Percentiles rank a stretch among this genome's conserved stretches.
These are phyloP conservation scores for Chromosphaera perkinsii DNA, from an alignment of 208 protist genomes.

Conservation along the genomic window DNA sequence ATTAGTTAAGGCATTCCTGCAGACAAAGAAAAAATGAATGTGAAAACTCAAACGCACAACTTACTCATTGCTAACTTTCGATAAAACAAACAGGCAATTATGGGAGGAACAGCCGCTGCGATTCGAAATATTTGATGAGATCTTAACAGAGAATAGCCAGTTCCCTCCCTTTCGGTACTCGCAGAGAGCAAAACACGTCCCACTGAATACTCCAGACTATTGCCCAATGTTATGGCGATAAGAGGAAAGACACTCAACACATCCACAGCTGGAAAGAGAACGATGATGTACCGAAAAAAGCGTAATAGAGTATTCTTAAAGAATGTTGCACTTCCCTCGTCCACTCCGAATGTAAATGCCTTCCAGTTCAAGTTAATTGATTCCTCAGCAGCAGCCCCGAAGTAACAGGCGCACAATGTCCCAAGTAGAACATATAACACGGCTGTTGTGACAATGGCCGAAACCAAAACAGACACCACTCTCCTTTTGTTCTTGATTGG, in stretches of 20 bases:
- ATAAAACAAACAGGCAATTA: not conserved
- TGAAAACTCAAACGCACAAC: too few relatives aligned
- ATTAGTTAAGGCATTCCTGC: too few relatives aligned
- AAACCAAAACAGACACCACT: not conserved
- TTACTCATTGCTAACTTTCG: constrained; percentile 10
- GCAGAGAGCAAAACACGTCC: too few relatives aligned
- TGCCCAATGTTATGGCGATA: constrained; percentile 21
- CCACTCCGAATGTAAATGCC: not conserved
- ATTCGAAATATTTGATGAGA: not conserved
- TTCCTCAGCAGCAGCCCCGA: constrained; percentile 1
- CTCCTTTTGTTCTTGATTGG: not conserved
- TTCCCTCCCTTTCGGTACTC: too few relatives aligned
- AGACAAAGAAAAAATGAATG: too few relatives aligned
- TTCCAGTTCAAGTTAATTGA: constrained; percentile 12
- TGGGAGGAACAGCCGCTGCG: constrained; percentile 1
- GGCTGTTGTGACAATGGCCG: constrained; percentile 1
- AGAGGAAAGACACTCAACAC: constrained; percentile 18
- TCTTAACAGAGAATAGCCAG: not conserved
- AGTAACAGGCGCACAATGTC: not conserved
- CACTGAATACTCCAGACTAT: constrained; percentile 10
- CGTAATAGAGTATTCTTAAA: too few relatives aligned
- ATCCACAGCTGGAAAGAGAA: constrained; percentile 20
- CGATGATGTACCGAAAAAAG: too few relatives aligned
- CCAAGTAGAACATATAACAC: constrained; percentile 4
- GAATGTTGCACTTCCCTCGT: not conserved